phyloP scores from a whole-genome alignment of 768 basidiomycete species.

The Suillus bovinus region DNA sequence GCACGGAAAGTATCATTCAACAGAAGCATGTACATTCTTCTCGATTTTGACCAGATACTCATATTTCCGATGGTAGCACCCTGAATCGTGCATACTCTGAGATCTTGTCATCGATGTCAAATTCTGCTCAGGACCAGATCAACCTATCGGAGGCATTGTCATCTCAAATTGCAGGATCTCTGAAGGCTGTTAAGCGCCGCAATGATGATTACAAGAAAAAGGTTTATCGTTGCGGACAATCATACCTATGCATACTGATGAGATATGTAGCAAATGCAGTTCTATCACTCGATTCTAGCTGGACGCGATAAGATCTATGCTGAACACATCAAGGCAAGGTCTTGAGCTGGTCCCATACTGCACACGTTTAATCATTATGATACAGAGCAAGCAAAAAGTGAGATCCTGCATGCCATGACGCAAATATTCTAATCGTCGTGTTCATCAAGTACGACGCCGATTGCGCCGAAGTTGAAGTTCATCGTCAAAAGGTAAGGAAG shows the following conservation, averaged over 20 bases:
- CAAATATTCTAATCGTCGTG: constrained; percentile 6
- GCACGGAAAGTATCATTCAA: constrained; percentile 49
- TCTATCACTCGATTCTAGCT: constrained; percentile 67
- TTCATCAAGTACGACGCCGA: constrained; percentile 71
- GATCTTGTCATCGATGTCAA: constrained; percentile 60
- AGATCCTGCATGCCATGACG: constrained; percentile 9
- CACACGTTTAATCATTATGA: not conserved
- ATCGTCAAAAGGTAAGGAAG: constrained; percentile 65
- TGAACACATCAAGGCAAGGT: constrained; percentile 68
- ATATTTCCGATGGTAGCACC: constrained; percentile 48
- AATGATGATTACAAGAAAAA: constrained; percentile 72
- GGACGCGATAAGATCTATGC: constrained; percentile 69
- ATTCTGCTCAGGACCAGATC: constrained; percentile 68
- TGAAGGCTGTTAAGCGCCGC: constrained; percentile 59
- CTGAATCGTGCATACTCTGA: constrained; percentile 69
- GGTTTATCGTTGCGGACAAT: constrained; percentile 33
- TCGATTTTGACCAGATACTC: constrained; percentile 12
- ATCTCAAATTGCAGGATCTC: constrained; percentile 60
- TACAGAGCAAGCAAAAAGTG: constrained; percentile 36
- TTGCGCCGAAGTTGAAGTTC: constrained; percentile 68
- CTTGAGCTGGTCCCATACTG: constrained; percentile 2
- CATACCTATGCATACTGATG: constrained; percentile 12
- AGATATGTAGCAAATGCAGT: constrained; percentile 57
- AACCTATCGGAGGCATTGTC: constrained; percentile 62
- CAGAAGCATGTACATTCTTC: constrained; percentile 48